Evolutionary conservation across 768 basidiomycete species (phyloP).

Genomic region (Naganishia kalamii): DNA sequence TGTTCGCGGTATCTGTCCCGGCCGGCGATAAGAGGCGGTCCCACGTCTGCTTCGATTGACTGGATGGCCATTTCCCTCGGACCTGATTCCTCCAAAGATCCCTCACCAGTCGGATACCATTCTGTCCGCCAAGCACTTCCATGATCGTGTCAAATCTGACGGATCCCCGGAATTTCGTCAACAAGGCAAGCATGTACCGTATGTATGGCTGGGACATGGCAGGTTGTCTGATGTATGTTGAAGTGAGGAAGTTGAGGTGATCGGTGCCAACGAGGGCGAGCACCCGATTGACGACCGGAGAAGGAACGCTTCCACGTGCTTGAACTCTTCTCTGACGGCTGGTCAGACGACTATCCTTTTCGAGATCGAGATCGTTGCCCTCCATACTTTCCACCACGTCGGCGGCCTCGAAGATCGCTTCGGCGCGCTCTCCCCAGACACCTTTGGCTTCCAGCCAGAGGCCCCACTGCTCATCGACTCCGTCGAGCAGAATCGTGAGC

Average conservation of each 20-base stretch:
- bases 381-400: constrained; percentile 6
- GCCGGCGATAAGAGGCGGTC: not conserved
- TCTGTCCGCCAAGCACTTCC: constrained; percentile 46
- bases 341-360: constrained; percentile 26
- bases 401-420: constrained; percentile 28
- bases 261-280: constrained; percentile 1
- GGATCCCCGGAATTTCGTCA: constrained; percentile 56
- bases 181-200: constrained; percentile 57
- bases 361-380: constrained; percentile 22
- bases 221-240: not conserved
- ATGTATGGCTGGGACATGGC: constrained; percentile 47
- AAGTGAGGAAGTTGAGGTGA: constrained; percentile 12
- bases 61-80: constrained; percentile 31
- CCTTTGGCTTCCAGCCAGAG: constrained; percentile 37
- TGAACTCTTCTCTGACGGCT: not conserved
- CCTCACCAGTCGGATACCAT: constrained; percentile 44
- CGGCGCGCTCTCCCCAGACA: constrained; percentile 12
- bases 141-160: constrained; percentile 57
- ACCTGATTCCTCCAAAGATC: constrained; percentile 59
- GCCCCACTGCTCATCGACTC: constrained; percentile 37
- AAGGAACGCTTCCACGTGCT: constrained; percentile 3
- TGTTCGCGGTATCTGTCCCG: constrained; percentile 18
- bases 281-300: constrained; percentile 12
- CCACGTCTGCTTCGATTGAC: constrained; percentile 7
- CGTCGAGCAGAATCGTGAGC: constrained; percentile 25